Base-by-base conservation (phyloP, 768 basidiomycete species). In the Rhodotorula babjevae region DNA sequence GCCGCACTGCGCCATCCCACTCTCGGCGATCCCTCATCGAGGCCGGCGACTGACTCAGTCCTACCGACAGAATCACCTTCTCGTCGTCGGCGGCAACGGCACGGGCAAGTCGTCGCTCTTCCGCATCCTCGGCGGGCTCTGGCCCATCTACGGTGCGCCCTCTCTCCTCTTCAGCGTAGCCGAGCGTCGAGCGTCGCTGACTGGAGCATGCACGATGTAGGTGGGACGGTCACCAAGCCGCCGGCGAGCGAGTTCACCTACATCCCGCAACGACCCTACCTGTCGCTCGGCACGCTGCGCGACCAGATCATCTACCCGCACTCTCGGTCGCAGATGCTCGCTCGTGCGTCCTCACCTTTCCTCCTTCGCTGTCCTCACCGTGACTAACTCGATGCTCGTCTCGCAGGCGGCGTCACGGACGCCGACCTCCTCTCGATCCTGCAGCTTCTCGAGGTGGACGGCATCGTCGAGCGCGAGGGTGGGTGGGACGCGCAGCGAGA, bases 251-350 rank as follows among this genome's bases (percentile, higher is more conserved):
- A 93, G 68, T 98, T 99, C 80, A 92, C 94, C 56, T 84, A 97
- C 70, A 95, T 99, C 69, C 95, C 95, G 31, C 95, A 99, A 80
- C 85, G 95, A 49, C 95, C 95, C 4, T 98, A 97, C 80, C 85
- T 97, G n/a, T 91, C 90, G 2, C 84, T 91, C 29, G 95, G 95
- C 11, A 98, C 93, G 0, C 85, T 99, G 5, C 87, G 95, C 23
- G 95, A 99, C 79, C 95, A 99, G 81, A 87, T 99, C 76, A 96
- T 92, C 62, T 99, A 99, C 80, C 95, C 95, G 11, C 90, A 97
- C 81, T 88, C 87, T 2, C 55, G 86, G 74, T 84, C 83, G 50
- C 87, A 91, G 65, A 96, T 96, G 93, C 84, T 86, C 74, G 83
- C 84, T 60, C 86, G 91, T 90, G 80, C 68, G 88, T 86, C 59